Evolutionary conservation across 257 asterid genomes (phyloP).

Genomic region (Solanum pimpinellifolium): DNA sequence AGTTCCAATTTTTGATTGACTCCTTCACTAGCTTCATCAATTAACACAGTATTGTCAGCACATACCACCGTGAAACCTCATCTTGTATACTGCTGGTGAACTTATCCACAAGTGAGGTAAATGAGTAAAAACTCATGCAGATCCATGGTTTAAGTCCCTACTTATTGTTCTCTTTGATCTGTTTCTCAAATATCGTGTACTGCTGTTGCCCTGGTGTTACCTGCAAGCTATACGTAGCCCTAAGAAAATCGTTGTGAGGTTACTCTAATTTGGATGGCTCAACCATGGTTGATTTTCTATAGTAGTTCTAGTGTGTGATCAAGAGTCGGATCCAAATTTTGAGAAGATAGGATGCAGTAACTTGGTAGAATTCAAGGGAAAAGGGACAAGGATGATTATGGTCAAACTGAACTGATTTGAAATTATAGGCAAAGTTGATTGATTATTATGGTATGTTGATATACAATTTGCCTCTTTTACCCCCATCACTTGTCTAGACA

Average conservation of each 20-base stretch:
- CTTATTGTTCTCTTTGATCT: not conserved
- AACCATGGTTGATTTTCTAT: not conserved
- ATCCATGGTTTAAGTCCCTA: not conserved
- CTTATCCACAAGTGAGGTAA: not conserved
- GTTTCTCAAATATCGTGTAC: not conserved
- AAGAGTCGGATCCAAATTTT: not conserved
- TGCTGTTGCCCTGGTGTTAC: not conserved
- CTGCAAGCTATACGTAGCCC: not conserved
- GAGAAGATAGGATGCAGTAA: not conserved
- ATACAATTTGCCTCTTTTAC: not conserved
- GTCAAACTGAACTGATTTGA: not conserved
- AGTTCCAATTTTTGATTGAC: not conserved
- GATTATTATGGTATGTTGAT: not conserved
- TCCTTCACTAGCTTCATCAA: not conserved
- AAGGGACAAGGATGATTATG: not conserved
- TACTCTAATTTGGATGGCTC: not conserved
- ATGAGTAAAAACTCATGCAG: not conserved
- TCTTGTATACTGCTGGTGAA: not conserved
- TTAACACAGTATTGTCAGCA: not conserved
- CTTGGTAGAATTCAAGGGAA: not conserved
- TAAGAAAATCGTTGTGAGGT: not conserved
- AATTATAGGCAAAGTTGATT: not conserved
- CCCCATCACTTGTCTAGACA: not conserved
- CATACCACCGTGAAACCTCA: not conserved
- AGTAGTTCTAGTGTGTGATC: not conserved